A percentile compares a stretch with the other conserved stretches of the same genome.
Evolutionary conservation across 345 rosid genomes (phyloP).

Genomic region (Lumnitzera littorea): DNA sequence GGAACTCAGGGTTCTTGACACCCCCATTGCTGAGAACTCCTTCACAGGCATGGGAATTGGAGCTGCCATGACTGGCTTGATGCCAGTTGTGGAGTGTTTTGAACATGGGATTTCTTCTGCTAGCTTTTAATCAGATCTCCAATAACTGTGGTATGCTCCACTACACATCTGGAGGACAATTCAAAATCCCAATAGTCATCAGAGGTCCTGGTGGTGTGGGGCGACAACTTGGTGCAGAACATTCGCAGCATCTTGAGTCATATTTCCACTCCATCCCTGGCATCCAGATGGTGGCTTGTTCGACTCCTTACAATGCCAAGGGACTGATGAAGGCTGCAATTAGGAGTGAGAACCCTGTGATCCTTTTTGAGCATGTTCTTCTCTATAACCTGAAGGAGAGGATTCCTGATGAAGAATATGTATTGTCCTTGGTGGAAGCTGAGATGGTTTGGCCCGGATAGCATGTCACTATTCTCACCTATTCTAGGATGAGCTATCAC

Average conservation of each 20-base stretch:
- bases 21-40: constrained; percentile 91
- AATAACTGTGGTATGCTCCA: constrained; percentile 99
- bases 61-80: constrained; percentile 90
- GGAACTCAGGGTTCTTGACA: constrained; percentile 91
- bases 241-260: constrained; percentile 90
- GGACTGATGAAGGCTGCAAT: constrained; percentile 99
- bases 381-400: constrained; percentile 97
- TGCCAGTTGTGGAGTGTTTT: constrained; percentile 83
- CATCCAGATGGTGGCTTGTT: constrained; percentile 99
- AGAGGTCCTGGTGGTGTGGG: constrained; percentile 99
- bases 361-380: constrained; percentile 89
- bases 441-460: constrained; percentile 97
- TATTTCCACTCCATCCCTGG: constrained; percentile 98
- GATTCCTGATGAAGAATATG: constrained; percentile 85
- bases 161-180: constrained; percentile 97
- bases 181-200: constrained; percentile 75
- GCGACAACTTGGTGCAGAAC: constrained; percentile 94
- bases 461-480: constrained; percentile 77
- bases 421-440: constrained; percentile 87
- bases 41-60: constrained; percentile 98
- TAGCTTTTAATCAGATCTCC: constrained; percentile 97
- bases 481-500: constrained; percentile 94
- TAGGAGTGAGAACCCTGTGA: constrained; percentile 95
- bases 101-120: constrained; percentile 98
- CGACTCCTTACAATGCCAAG: constrained; percentile 96